Evolutionary conservation across 805 yeast species (phyloP), one percentile per base, ranked within the genome.

Genomic region (Yarrowia sp.): DNA sequence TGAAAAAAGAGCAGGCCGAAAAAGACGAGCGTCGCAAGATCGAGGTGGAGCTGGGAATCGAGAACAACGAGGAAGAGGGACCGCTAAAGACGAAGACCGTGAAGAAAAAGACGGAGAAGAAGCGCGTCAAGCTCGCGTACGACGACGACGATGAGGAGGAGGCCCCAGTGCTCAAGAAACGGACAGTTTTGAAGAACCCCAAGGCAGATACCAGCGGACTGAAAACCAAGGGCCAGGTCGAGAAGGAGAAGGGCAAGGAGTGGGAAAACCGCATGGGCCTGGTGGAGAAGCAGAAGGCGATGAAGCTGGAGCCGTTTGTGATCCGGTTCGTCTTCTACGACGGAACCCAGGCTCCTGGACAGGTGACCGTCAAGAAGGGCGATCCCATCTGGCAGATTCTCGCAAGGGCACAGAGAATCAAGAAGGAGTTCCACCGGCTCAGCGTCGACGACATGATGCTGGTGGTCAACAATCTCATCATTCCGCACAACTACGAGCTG

Each of bases 401-500:
- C 9, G 73, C 69, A 8, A 64, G 66, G 14, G 66, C 71, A 14
- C 61, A 70, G 49, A 64, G 69, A 22, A 65, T 49, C 21, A 59
- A 63, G 13, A 64, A 62, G 51, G 69, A 70, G 61, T 63, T 70
- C 35, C 70, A 68, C 31, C 56, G 73, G 10, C 69, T 68, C 16
- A 68, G 70, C 6, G 68, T 68, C 13, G 71, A 71, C 62, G 74
- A 70, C 42, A 66, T 70, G 10, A 63, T 70, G 65, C 64, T 70
- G 22, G 72, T 70, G 32, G 64, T 64, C 35, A 65, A 69, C 35
- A 66, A 67, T 56, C 66, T 70, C 21, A 70, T 70, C 19, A 71
- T 70, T 33, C 74, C 73, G 4, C 73, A 70, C 33, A 66, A 70
- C 61, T 70, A 69, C 59, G 71, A 70, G 22, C 63, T 70, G 19